Base-by-base conservation (phyloP, 2,329 filamentous ascomycete genomes). In the Davidsoniella eucalypti region DNA sequence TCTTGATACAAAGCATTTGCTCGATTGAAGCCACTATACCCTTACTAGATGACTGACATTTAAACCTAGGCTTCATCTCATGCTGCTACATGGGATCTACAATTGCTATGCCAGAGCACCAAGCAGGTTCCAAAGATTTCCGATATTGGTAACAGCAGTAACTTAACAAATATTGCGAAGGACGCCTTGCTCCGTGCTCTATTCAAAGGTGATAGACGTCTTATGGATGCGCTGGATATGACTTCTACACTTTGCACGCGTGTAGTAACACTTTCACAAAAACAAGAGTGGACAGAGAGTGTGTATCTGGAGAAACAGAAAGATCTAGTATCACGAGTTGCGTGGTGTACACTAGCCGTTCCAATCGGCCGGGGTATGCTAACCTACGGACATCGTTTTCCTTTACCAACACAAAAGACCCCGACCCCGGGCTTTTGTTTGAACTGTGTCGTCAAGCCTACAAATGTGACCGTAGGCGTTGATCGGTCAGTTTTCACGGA, bases 241-340 rank as follows among this genome's bases (percentile, higher is more conserved):
- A 70, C 98, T n/a, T 88, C 92, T 51, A 92, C 92, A 25, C 79
- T 83, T 48, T 85, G 83, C 59, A 73, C 86, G 12, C 80, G 90
- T 40, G 69, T 85, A 9, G 79, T 90, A n/a, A 82, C 84, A 47
- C 82, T 90, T 54, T 72, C 81, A 38, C 76, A 81, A 2, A 73
- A 87, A 55, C 78, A 83, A 1, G 76, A 78, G 39, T 92, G 86
- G 83, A 77, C 81, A 18, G 92, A 98, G 61, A 81, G 85, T 14
- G 82, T 92, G 54, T 79, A 94, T 51, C 70, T 98, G 8, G 92
- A 98, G 61, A 85, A 84, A 53, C 92, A 98, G 63, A 94, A 95
- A 63, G 82, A 86, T 54, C 71, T 94, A 29, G 88, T 92, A 52
- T 84, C 92, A 53, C 82, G 83, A 59, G 76, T 95, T 37, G 92